Evolutionary conservation across 2,329 filamentous ascomycete genomes (phyloP), one percentile per base, ranked within the genome.

Genomic region (Penicillium griseofulvum): DNA sequence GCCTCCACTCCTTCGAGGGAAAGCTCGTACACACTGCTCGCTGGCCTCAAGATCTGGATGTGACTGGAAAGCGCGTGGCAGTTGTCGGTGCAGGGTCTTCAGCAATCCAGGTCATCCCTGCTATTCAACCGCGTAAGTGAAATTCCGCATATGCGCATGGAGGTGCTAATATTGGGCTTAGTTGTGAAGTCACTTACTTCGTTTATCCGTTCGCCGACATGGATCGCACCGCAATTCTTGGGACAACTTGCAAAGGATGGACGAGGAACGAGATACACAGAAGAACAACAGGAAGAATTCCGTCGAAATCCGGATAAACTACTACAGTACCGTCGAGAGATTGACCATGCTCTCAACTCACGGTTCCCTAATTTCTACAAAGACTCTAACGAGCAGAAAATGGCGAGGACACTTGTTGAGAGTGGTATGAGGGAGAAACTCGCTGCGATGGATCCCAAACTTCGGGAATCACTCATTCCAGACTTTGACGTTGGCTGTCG

Each of bases 1-100:
- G 73, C 5, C 53, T 74, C 11, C 39, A 71, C 12, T 60, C 62
- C 10, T 76, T 73, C 58, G 54, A 68, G 48, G 74, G 74, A 16
- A 63, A 64, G 28, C 58, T 74, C 33, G 57, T 66, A 36, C 70
- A 71, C 50, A 64, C 64, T 10, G 67, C 67, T 5, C 58, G 59
- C 2, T 76, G 70, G 66, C 66, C 72, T 45, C 47, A 66, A 11
- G 46, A 54, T 4, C 66, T 66, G 29, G 68, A 72, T 47, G 59
- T 55, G 44, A 55, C 44, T 4, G 63, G 59, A 5, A 68, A 68
- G 49, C 58, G 47, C 14, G 55, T 69, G 14, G 67, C 63, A 8
- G 39, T 66, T 6, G 63, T 69, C 41, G 41, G 41, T 31, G 26
- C 24, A 6, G 41, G 41, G 6, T 43, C 41, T 17, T 43, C 41